phyloP scores from a whole-genome alignment of 2,329 filamentous ascomycete genomes.

The Microdochium trichocladiopsis region DNA sequence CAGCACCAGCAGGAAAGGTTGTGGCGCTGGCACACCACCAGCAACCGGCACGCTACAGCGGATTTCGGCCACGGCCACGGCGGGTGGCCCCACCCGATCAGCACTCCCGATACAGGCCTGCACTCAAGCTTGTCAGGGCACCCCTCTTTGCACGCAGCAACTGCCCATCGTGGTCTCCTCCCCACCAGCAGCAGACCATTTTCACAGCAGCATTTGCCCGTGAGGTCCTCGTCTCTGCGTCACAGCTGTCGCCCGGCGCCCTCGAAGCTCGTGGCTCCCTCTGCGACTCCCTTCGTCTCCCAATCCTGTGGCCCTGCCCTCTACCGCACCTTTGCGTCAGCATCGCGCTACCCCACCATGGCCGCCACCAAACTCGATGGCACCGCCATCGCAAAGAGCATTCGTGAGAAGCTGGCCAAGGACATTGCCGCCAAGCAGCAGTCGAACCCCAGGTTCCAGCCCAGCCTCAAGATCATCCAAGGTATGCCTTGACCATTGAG shows the following conservation, averaged over 20 bases:
- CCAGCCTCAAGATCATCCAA: conserved; percentile 90
- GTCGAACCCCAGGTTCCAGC: conserved; percentile 80
- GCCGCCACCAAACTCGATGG: conserved; percentile 89
- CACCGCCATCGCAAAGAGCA: conserved; percentile 86
- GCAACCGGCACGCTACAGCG: too few species aligned
- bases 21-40: too few species aligned
- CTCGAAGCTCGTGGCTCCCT: not conserved
- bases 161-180: not conserved
- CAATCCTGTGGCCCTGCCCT: conserved; percentile 2
- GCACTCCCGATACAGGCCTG: not conserved
- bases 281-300: not conserved
- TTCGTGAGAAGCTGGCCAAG: conserved; percentile 71
- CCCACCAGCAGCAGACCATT: not conserved
- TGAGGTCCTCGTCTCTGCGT: not conserved
- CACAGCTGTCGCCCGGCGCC: not conserved
- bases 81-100: not conserved
- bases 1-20: too few species aligned
- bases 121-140: not conserved
- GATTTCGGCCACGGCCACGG: not conserved
- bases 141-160: not conserved
- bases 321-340: conserved; percentile 31
- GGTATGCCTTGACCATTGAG: conserved; percentile 41
- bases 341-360: conserved; percentile 58
- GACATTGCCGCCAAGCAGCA: conserved; percentile 79
- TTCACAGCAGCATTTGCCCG: not conserved